These are phyloP conservation scores for Populus hybrid DNA, from an alignment of 441 rosid genomes.

Conservation along the genomic window DNA sequence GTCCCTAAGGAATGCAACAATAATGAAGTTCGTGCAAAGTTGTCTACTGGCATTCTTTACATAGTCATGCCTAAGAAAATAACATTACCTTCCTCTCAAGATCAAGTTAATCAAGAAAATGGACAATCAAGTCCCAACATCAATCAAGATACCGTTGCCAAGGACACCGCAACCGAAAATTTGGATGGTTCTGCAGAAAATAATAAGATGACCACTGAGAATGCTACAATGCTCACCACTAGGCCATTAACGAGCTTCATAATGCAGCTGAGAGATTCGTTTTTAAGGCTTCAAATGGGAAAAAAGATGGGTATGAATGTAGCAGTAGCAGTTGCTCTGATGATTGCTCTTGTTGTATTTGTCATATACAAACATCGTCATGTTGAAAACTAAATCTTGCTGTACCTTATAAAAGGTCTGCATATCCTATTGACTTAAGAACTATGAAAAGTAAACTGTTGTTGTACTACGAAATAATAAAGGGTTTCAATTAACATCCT, in stretches of 20 bases:
- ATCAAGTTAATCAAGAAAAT: constrained; percentile 4
- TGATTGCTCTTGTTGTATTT: constrained; percentile 13
- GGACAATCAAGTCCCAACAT: background rate
- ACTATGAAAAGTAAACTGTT: no score
- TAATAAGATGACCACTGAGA: background rate
- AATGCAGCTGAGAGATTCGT: background rate
- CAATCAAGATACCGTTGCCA: background rate
- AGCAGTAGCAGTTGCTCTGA: background rate
- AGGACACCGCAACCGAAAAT: background rate
- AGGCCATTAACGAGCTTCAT: background rate
- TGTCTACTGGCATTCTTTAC: constrained; percentile 22
- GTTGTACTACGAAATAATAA: background rate
- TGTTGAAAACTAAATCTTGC: background rate
- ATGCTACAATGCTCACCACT: background rate
- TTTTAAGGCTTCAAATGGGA: background rate
- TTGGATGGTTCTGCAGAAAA: background rate
- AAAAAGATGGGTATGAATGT: constrained; percentile 2
- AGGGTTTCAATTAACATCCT: background rate
- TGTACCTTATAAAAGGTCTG: background rate
- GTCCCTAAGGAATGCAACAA: constrained; percentile 6
- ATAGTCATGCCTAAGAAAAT: constrained; percentile 17
- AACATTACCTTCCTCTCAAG: background rate
- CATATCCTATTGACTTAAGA: background rate
- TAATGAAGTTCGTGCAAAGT: constrained; percentile 20
- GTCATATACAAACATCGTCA: background rate